Conservation (phyloP, 768 basidiomycete species). For the Mycena pura region DNA sequence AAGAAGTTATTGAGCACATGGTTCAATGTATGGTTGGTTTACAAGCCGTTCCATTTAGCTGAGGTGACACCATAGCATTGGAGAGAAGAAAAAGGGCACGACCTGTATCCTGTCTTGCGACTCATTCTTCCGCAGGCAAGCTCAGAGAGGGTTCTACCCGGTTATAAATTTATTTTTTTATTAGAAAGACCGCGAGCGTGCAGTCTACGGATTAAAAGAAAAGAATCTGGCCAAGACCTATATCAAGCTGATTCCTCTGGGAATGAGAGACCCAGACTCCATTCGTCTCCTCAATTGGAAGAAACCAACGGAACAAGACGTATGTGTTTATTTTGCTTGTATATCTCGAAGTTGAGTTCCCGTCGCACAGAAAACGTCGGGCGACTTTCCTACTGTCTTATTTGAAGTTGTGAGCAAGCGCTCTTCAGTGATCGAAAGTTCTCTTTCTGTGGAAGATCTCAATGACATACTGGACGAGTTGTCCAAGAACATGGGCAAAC, state of each 20-base stretch:
- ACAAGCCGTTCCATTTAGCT: conserved; percentile 7
- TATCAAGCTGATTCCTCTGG: conserved; percentile 87
- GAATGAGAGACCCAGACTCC: conserved; percentile 80
- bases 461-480: conserved; percentile 85
- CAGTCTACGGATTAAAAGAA: conserved; percentile 95
- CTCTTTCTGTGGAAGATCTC: conserved; percentile 80
- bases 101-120: conserved; percentile 89
- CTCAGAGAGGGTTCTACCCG: not conserved
- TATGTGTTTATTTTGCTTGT: conserved; percentile 41
- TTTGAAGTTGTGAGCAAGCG: conserved; percentile 87
- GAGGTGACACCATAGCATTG: conserved; percentile 64
- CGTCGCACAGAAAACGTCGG: conserved; percentile 66
- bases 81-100: conserved; percentile 84
- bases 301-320: conserved; percentile 72
- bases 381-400: conserved; percentile 88
- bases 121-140: conserved; percentile 88
- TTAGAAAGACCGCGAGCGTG: conserved; percentile 92
- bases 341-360: not conserved
- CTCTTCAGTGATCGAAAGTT: conserved; percentile 79
- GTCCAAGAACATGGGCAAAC: conserved; percentile 72
- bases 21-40: conserved; percentile 70
- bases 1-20: conserved; percentile 74
- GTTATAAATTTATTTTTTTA: not conserved
- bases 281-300: conserved; percentile 91
- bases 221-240: conserved; percentile 92